phyloP scores from a whole-genome alignment of 441 rosid species.

The California macrophylla region DNA sequence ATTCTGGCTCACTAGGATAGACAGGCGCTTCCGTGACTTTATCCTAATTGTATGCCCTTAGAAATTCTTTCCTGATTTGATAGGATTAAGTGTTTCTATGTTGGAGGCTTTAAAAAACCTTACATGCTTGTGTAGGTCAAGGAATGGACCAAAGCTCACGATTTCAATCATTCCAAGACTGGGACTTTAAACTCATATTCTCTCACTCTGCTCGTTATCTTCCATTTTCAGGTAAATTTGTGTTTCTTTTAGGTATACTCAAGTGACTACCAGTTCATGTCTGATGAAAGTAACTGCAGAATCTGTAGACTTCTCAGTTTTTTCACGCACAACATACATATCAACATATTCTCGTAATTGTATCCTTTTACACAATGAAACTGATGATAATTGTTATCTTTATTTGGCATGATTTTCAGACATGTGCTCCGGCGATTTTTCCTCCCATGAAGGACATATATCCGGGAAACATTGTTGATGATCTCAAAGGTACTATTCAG shows the following conservation, averaged over 20 bases:
- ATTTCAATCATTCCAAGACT: slow-evolving; percentile 54
- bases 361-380: background rate
- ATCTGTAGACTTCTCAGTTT: background rate
- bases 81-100: slow-evolving; percentile 10
- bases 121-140: slow-evolving; percentile 53
- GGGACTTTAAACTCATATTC: slow-evolving; percentile 77
- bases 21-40: slow-evolving; percentile 74
- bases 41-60: slow-evolving; percentile 52
- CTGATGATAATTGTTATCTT: background rate
- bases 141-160: slow-evolving; percentile 90
- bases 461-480: slow-evolving; percentile 53
- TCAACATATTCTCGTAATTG: background rate
- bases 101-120: background rate
- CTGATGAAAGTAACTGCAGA: background rate
- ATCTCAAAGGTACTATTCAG: slow-evolving; percentile 50
- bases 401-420: slow-evolving; percentile 41
- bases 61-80: slow-evolving; percentile 10
- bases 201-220: slow-evolving; percentile 69
- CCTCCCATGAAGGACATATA: slow-evolving; percentile 75
- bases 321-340: background rate
- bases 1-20: slow-evolving; percentile 70
- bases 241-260: background rate
- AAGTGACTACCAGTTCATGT: background rate
- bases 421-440: slow-evolving; percentile 76
- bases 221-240: slow-evolving; percentile 74